These are phyloP conservation scores for Tricholoma hemisulphureum DNA, from an alignment of 768 basidiomycete genomes.

Conservation along the genomic window DNA sequence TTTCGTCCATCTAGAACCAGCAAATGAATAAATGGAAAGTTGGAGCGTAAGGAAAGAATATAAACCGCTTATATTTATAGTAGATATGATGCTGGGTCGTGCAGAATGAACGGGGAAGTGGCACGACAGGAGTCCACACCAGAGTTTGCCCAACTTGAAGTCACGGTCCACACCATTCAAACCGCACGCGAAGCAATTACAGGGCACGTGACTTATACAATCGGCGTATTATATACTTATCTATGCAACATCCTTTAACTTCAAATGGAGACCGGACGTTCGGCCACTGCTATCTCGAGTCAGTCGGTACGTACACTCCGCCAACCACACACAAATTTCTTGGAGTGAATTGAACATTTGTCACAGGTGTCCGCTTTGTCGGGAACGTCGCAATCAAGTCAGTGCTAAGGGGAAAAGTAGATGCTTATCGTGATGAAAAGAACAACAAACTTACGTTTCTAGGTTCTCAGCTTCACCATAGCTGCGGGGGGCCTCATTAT, in stretches of 20 bases:
- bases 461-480: slow-evolving; percentile 55
- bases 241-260: neutral
- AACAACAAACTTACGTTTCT: slow-evolving; percentile 63
- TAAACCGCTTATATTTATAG: neutral
- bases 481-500: slow-evolving; percentile 21
- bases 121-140: neutral
- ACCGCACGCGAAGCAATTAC: slow-evolving; percentile 1
- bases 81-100: neutral
- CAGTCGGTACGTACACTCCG: slow-evolving; percentile 67
- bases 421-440: slow-evolving; percentile 8
- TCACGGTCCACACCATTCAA: neutral
- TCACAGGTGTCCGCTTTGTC: slow-evolving; percentile 93
- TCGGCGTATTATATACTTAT: too few species aligned
- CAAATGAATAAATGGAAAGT: neutral
- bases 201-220: slow-evolving; percentile 6
- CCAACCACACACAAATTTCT: slow-evolving; percentile 91
- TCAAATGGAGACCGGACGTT: neutral
- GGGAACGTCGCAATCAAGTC: slow-evolving; percentile 90
- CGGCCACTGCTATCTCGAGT: slow-evolving; percentile 39
- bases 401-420: slow-evolving; percentile 42
- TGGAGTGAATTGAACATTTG: slow-evolving; percentile 90
- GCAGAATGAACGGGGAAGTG: neutral
- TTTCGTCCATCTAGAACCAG: slow-evolving; percentile 36
- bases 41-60: neutral
- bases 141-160: neutral